Percentiles rank a stretch among this genome's conserved stretches.
Conservation (phyloP, 495 filamentous ascomycete genomes). For the Bryoglossum gracile region DNA sequence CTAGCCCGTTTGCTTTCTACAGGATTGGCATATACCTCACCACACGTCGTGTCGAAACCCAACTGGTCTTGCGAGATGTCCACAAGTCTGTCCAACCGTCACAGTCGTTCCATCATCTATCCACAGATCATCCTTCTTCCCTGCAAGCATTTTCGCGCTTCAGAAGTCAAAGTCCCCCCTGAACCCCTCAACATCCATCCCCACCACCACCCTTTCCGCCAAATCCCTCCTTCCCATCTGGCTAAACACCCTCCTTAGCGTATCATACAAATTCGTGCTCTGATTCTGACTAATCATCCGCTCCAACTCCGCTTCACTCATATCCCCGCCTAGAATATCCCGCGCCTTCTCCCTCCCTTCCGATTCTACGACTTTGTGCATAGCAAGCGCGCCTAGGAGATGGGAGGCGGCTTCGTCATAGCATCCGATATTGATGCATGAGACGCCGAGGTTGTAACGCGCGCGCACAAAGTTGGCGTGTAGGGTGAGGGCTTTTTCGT, state of each 20-base stretch:
- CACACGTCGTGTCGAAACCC: too few relatives aligned
- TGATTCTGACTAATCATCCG: constrained; percentile 84
- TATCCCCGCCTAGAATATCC: constrained; percentile 58
- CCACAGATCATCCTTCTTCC: too few relatives aligned
- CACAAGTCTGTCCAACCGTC: too few relatives aligned
- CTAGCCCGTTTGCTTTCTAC: too few relatives aligned
- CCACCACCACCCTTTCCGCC: constrained; percentile 74
- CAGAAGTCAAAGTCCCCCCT: constrained; percentile 52
- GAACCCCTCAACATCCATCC: constrained; percentile 88
- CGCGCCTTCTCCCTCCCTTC: constrained; percentile 75
- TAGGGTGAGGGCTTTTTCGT: constrained; percentile 82
- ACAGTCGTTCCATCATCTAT: too few relatives aligned
- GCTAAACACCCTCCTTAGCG: constrained; percentile 80
- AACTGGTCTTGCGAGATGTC: too few relatives aligned
- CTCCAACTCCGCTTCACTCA: constrained; percentile 59
- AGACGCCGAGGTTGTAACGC: constrained; percentile 92
- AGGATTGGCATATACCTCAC: too few relatives aligned
- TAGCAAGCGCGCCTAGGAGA: constrained; percentile 85
- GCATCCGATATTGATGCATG: constrained; percentile 96
- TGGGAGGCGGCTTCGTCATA: constrained; percentile 89
- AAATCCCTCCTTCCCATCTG: constrained; percentile 90
- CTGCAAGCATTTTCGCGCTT: too few relatives aligned
- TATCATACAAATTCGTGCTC: constrained; percentile 94
- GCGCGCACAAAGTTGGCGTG: constrained; percentile 94
- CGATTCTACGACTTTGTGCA: constrained; percentile 91